Conservation (phyloP, 2,329 filamentous ascomycete species). For the Talaromyces sp. region DNA sequence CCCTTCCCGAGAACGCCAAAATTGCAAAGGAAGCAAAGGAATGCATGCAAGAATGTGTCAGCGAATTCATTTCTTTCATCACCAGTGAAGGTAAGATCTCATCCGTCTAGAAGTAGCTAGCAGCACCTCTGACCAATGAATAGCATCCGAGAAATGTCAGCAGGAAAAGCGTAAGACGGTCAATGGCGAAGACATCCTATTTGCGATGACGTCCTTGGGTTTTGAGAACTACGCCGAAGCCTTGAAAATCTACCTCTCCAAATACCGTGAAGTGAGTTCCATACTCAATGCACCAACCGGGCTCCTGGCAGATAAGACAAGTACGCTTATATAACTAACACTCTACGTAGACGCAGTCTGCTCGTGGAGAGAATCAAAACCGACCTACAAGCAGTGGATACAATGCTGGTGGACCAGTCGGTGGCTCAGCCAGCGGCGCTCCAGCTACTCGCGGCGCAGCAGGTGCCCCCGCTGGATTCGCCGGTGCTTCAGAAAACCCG, state of each 20-base stretch:
- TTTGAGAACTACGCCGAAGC: constrained; percentile 99
- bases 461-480: constrained; percentile 23
- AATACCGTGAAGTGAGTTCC: constrained; percentile 88
- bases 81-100: constrained; percentile 84
- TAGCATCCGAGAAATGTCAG: constrained; percentile 97
- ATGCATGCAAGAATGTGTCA: constrained; percentile 99
- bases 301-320: background rate
- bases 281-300: background rate
- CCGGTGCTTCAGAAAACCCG: constrained; percentile 37
- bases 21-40: constrained; percentile 99
- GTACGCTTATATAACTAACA: constrained; percentile 37
- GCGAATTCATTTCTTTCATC: constrained; percentile 99
- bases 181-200: constrained; percentile 96
- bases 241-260: constrained; percentile 93
- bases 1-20: constrained; percentile 95
- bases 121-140: background rate
- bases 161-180: constrained; percentile 99
- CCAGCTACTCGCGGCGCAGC: constrained; percentile 26
- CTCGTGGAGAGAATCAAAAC: constrained; percentile 61
- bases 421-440: constrained; percentile 27
- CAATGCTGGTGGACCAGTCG: constrained; percentile 35
- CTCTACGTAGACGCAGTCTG: constrained; percentile 69
- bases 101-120: background rate
- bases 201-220: constrained; percentile 96
- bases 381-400: constrained; percentile 50